Base-by-base conservation (phyloP, 2,329 filamentous ascomycete genomes). In the Alternaria gaisen region DNA sequence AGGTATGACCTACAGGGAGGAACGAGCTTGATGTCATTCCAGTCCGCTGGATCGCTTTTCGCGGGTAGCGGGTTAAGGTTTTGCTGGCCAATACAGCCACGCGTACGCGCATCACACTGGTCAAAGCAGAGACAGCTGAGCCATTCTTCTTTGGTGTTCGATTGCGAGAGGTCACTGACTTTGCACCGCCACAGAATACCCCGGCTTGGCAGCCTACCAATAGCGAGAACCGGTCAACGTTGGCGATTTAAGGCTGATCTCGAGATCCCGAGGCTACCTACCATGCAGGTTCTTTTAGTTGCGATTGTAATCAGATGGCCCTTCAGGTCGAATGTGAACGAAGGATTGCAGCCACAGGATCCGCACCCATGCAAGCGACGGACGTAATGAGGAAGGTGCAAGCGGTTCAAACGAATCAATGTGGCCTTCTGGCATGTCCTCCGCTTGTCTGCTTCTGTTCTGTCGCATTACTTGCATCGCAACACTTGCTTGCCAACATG, bases 1-100 rank as follows among this genome's bases (percentile, higher is more conserved):
- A 30, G 14, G 54, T 34, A 57, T 57, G 58, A 47, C 46, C 58
- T 46, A 52, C 47, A 52, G 53, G 32, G 46, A 34, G 53, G 58
- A 18, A 34, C 41, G 24, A 40, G 32, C 46, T 38, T 60, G 58
- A 60, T 60, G 53, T 60, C 53, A 60, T 57, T 47, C 58, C 58
- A 60, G 34, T 26, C 36, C 26, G 16, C 53, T 26, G 58, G 58
- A 57, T 52, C 58, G 58, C 46, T 56, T 57, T 51, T 20, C 20
- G 58, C 58, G 58, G 58, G 58, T 60, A 60, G 47, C 47, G 57
- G 57, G 32, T 42, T 22, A 28, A 24, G 46, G 24, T 50, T 50
- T 50, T 36, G 34, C 44, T 44, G 52, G 38, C 43, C 38, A 41
- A 36, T 40, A 46, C 53, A 28, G 57, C 52, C 53, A 56, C 53